Evolutionary conservation across 805 yeast species (phyloP).

Genomic region (Ogataea dorogensis): DNA sequence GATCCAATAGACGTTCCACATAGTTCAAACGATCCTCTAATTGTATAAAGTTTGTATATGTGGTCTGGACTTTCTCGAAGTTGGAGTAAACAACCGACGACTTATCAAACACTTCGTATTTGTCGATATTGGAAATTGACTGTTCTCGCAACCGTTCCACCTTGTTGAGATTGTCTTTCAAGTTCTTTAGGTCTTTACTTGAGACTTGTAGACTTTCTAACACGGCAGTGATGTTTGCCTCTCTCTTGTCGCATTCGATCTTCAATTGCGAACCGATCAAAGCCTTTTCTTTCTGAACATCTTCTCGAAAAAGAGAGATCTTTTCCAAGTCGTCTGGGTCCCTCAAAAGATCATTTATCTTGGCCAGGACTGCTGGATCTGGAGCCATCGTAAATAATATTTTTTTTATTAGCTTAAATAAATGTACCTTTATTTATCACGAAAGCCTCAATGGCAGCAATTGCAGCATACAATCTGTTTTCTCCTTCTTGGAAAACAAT

Average conservation of each 20-base stretch:
- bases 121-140: slow-evolving; percentile 55
- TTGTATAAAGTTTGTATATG: slow-evolving; percentile 59
- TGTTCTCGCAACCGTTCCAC: slow-evolving; percentile 38
- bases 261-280: slow-evolving; percentile 73
- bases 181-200: slow-evolving; percentile 46
- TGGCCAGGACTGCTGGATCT: slow-evolving; percentile 18
- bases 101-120: slow-evolving; percentile 66
- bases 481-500: slow-evolving; percentile 95
- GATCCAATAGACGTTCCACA: slow-evolving; percentile 53
- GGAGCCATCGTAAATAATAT: slow-evolving; percentile 16
- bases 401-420: background rate
- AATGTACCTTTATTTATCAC: slow-evolving; percentile 67
- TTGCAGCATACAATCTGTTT: slow-evolving; percentile 93
- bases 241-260: slow-evolving; percentile 58
- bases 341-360: slow-evolving; percentile 26
- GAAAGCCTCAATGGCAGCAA: slow-evolving; percentile 88
- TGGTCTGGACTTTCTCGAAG: slow-evolving; percentile 63
- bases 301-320: slow-evolving; percentile 51
- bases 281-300: slow-evolving; percentile 65
- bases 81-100: slow-evolving; percentile 70
- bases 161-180: slow-evolving; percentile 40
- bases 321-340: slow-evolving; percentile 50
- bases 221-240: slow-evolving; percentile 24
- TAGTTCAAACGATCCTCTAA: slow-evolving; percentile 50
- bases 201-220: slow-evolving; percentile 26